Evolutionary conservation across 805 yeast species (phyloP), one percentile per base, ranked within the genome.

Genomic region (Ogataea nakhonphanomensis): DNA sequence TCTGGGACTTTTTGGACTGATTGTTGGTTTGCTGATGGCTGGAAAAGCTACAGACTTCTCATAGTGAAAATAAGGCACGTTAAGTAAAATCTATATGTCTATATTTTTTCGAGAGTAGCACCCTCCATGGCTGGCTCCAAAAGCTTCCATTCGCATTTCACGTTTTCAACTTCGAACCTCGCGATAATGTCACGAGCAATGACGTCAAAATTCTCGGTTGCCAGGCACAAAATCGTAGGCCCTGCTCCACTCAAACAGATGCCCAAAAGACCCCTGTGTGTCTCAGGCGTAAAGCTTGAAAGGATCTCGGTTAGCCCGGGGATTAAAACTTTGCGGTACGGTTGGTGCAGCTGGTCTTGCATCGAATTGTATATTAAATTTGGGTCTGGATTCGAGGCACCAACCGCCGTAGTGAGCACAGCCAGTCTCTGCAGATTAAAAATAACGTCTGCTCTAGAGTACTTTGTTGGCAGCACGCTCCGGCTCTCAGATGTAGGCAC

Each of bases 181-280:
- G 66, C 65, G 35, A 88, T 73, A 48, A 93, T 89, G 38, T 80
- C 85, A 5, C 62, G 59, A 7, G 99, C 96, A 53, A 93, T 89
- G 9, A 68, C 72, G 7, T 89, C 96, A 53, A 80, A 93, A 61
- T 87, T 85, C 13, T 77, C 82, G 4, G 96, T 89, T 4, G 99
- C 98, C 48, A 93, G 73, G 30, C 96, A 95, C 48, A 93, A 69
- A 42, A 93, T 90, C 7, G 99, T 93, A 42, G 99, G 99, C 7
- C 99, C 99, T 6, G 99, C 99, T 38, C 99, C 99, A 21, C 95
- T 84, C 43, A 93, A 72, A 61, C 99, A 93, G 53, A 93, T 87
- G 37, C 99, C 99, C 43, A 93, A 72, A 34, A 90, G 71, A 3
- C 97, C 97, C 1, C 83, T 82, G 59, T 86, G 85, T 5, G 85